Base-by-base conservation (phyloP, 177 flowering plant genomes). In the Viscum album region DNA sequence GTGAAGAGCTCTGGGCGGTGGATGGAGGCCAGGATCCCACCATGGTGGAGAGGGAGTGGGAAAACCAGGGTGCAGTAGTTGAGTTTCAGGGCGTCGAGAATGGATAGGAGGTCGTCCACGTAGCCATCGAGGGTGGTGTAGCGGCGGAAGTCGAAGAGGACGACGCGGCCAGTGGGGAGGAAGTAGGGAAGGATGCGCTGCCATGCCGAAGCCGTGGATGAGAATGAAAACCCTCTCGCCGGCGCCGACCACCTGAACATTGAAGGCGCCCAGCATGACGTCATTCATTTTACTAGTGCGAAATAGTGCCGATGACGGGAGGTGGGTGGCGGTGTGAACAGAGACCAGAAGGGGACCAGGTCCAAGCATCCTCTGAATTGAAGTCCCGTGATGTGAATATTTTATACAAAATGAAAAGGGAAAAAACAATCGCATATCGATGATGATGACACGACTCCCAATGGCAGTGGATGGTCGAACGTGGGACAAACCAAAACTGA, bases 121-220 rank as follows among this genome's bases (percentile, higher is more conserved):
- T 21, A 63, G 66, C 24, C 66, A 37, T 63, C 66, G n/a, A 63
- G 35, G 66, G 66, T 33, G 66, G 36, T 33, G 66, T 63, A 63
- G 36, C 66, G 66, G 7, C 19, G 66, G 66, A 63, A 63, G 36
- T 63, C 66, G 36, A 63, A 63, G 66, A 63, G 66, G 1, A 63
- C 66, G 4, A 63, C 66, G 26, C 29, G 26, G 65, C 31, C 29
- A 12, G 19, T 33, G 16, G 16, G 31, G 6, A 31, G 35, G 36
- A 61, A 34, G 65, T n/a, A 61, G 17, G 65, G 65, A 29, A 61
- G 35, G 17, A 61, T 34, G 34, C 65, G 34, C 65, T 61, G 34
- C 65, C 65, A 61, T 34, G 65, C 65, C 36, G 65, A 31, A 61
- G 1, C 65, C 65, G 36, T 61, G 65, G 24, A 34, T 10, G 35